Evolutionary conservation across 495 filamentous ascomycete genomes (phyloP), one percentile per base, ranked within the genome.

Genomic region (Xylaria nigripes): DNA sequence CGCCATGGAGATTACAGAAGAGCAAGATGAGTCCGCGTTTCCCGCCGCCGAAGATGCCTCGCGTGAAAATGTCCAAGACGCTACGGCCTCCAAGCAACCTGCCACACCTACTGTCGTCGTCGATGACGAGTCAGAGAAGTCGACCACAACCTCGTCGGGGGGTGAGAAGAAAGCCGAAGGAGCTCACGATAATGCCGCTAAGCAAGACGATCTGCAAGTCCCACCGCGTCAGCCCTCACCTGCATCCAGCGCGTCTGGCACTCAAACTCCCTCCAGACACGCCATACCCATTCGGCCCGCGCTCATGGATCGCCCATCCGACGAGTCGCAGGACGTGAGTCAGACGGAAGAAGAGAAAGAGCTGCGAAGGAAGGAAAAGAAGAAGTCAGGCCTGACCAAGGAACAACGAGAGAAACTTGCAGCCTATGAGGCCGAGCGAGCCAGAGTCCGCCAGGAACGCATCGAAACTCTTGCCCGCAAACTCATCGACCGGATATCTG

Each of bases 381-480:
- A 87, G 76, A 96, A 91, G 76, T 82, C 77, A 8, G 86, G 86
- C 2, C 68, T 98, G 48, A 81, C 82, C 21, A 90, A 87, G 69
- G 93, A 97, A 66, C 94, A 98, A 65, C 80, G 85, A 21, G 92
- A 96, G 63, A 86, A 92, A 57, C 80, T 97, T 18, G 83, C 82
- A 0, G 90, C 87, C 2, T 90, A 90, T 67, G 94, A 98, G 69
- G 76, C 79, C 50, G 93, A 98, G 71, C 85, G 94, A 7, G 81
- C 81, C 52, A 78, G 76, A 59, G 81, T 94, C 43, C 86, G 93
- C n/a, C 83, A 96, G 64, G 90, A 97, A 62, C 87, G 93, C 30
- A 87, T 97, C 34, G 82, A 87, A 44, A 90, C 83, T 0, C 76
- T 98, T 24, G 77, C 83, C 7, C 81, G 83, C 59, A 96, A 96